Evolutionary conservation across 2,329 filamentous ascomycete species (phyloP).

Genomic region (Botrytis deweyae): DNA sequence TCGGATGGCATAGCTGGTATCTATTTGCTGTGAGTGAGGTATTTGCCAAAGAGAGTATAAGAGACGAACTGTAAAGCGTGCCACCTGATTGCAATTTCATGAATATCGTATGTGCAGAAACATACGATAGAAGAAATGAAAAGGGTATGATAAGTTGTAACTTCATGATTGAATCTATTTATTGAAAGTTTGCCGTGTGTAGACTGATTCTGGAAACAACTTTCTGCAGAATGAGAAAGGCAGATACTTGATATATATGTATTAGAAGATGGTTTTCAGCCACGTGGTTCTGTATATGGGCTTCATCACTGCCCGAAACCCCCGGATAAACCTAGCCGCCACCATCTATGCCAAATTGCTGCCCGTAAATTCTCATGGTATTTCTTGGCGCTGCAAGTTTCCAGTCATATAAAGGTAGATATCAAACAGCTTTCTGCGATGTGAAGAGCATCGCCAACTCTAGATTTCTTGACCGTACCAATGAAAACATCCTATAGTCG

Average conservation of each 20-base stretch:
- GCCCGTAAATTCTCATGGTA: no score
- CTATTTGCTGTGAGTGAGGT: constrained; percentile 5
- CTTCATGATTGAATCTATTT: constrained; percentile 8
- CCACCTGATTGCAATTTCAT: constrained; percentile 14
- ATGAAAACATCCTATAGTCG: not conserved
- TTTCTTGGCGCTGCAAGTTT: not conserved
- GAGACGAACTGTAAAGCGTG: constrained; percentile 18
- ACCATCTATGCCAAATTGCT: not conserved
- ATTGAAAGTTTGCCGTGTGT: not conserved
- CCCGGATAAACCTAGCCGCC: not conserved
- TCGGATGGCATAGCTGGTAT: constrained; percentile 19
- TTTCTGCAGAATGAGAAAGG: not conserved
- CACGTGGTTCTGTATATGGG: not conserved
- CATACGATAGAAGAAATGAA: not conserved
- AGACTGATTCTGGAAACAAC: no score
- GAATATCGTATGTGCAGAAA: constrained; percentile 19
- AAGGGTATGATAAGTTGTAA: constrained; percentile 2
- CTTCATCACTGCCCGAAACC: not conserved
- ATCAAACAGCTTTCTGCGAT: no score
- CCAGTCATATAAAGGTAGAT: not conserved
- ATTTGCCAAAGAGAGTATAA: no score
- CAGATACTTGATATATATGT: not conserved
- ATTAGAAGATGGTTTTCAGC: not conserved
- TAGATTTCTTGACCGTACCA: not conserved
- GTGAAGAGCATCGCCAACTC: not conserved